phyloP scores from a whole-genome alignment of 2,329 filamentous ascomycete species.

The Cladophialophora exuberans region DNA sequence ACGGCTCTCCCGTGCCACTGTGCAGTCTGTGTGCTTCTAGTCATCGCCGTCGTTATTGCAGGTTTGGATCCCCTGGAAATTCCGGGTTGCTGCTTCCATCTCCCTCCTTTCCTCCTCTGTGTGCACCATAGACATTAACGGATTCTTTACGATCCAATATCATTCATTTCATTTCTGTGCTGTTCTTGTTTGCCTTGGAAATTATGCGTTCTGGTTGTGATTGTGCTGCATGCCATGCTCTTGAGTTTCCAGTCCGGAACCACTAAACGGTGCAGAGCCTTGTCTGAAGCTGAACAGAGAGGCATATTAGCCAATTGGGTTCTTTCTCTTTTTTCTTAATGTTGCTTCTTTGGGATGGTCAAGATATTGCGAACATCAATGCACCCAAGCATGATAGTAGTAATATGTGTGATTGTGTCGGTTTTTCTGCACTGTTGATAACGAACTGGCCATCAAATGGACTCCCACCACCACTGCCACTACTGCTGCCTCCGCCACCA shows the following conservation, averaged over 20 bases:
- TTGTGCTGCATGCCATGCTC: too few relatives aligned
- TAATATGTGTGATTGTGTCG: not conserved
- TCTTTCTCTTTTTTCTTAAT: too few relatives aligned
- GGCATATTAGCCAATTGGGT: too few relatives aligned
- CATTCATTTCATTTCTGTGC: not conserved
- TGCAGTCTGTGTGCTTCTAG: not conserved
- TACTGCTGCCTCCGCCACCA: slow-evolving; percentile 39
- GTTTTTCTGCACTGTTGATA: not conserved
- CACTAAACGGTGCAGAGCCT: too few relatives aligned
- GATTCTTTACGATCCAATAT: not conserved
- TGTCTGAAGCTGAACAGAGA: too few relatives aligned
- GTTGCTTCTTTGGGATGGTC: too few relatives aligned
- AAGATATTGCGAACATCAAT: not conserved
- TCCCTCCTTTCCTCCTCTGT: too few relatives aligned
- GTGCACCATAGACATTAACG: slow-evolving; percentile 11
- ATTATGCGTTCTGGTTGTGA: too few relatives aligned
- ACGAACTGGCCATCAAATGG: slow-evolving; percentile 46
- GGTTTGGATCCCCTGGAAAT: too few relatives aligned
- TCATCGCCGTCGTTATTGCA: slow-evolving; percentile 6
- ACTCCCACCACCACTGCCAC: slow-evolving; percentile 63
- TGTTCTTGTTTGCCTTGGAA: not conserved
- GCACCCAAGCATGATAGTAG: not conserved
- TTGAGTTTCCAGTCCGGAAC: too few relatives aligned
- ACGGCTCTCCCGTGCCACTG: not conserved
- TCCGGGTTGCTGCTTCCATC: slow-evolving; percentile 10